These are phyloP conservation scores for Phytophthora pini DNA, from an alignment of 352 stramenopile genomes.

Conservation along the genomic window DNA sequence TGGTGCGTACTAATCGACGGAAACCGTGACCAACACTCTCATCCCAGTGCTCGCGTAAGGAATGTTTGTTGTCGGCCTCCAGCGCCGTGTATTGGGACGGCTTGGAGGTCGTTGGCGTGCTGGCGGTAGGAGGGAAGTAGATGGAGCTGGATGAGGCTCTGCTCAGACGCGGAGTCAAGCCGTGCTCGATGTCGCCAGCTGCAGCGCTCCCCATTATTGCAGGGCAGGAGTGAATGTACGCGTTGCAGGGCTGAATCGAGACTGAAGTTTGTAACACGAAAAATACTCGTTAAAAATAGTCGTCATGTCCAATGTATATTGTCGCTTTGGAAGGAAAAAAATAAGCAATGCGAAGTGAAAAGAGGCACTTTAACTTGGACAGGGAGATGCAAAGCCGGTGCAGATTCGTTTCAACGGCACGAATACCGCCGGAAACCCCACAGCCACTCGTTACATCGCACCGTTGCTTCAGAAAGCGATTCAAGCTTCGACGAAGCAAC, in stretches of 20 bases:
- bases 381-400: not conserved
- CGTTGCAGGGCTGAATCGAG: slow-evolving; percentile 1
- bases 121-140: slow-evolving; percentile 11
- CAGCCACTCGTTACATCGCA: slow-evolving; percentile 19
- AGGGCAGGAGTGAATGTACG: slow-evolving; percentile 14
- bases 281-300: slow-evolving; percentile 17
- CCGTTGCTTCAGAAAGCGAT: slow-evolving; percentile 10
- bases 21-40: slow-evolving; percentile 40
- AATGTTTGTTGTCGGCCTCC: slow-evolving; percentile 17
- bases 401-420: slow-evolving; percentile 20
- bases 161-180: slow-evolving; percentile 22
- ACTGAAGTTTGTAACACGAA: slow-evolving; percentile 1
- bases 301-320: slow-evolving; percentile 3
- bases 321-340: not conserved
- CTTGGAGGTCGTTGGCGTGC: slow-evolving; percentile 2
- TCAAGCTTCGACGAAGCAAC: not conserved
- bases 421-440: slow-evolving; percentile 20
- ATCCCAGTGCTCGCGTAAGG: slow-evolving; percentile 28
- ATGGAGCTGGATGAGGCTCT: slow-evolving; percentile 22
- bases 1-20: slow-evolving; percentile 26
- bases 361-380: not conserved
- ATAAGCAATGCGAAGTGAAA: not conserved
- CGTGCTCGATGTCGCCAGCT: slow-evolving; percentile 27
- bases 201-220: slow-evolving; percentile 16
- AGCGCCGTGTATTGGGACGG: slow-evolving; percentile 28